phyloP scores from a whole-genome alignment of 805 yeast species.

The Yarrowia hollandica region DNA sequence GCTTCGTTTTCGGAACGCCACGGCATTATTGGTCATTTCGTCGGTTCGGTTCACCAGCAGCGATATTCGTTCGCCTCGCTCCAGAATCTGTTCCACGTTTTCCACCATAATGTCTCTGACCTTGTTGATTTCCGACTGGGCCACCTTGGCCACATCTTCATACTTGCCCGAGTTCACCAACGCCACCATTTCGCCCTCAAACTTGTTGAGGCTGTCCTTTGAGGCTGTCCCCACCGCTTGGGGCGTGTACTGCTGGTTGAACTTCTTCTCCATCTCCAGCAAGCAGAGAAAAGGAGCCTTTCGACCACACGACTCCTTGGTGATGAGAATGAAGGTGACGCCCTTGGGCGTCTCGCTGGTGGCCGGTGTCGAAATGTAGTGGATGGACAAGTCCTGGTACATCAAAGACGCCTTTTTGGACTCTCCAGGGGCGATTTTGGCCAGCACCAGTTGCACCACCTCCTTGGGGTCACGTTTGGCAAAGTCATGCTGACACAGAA shows the following conservation, averaged over 20 bases:
- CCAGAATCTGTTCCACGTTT: slow-evolving; percentile 67
- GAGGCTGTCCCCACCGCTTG: neutral
- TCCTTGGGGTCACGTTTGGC: slow-evolving; percentile 28
- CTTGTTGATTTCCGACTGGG: slow-evolving; percentile 55
- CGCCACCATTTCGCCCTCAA: slow-evolving; percentile 26
- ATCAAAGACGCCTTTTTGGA: slow-evolving; percentile 38
- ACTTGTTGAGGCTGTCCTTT: slow-evolving; percentile 6
- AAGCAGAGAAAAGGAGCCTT: slow-evolving; percentile 36
- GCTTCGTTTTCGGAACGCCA: slow-evolving; percentile 69
- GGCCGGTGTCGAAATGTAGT: slow-evolving; percentile 38
- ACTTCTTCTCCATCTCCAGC: slow-evolving; percentile 30
- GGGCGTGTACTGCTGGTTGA: slow-evolving; percentile 8
- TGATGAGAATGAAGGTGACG: slow-evolving; percentile 38
- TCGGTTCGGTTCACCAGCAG: slow-evolving; percentile 77
- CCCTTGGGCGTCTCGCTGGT: slow-evolving; percentile 36
- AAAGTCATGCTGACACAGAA: slow-evolving; percentile 12
- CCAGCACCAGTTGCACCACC: slow-evolving; percentile 33
- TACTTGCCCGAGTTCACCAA: slow-evolving; percentile 32
- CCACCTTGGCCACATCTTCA: slow-evolving; percentile 37
- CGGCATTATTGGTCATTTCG: slow-evolving; percentile 63
- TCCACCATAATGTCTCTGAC: slow-evolving; percentile 69
- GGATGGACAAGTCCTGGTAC: slow-evolving; percentile 40
- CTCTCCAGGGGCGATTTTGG: slow-evolving; percentile 36
- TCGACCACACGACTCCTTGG: slow-evolving; percentile 33
- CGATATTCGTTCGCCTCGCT: slow-evolving; percentile 75